phyloP scores from a whole-genome alignment of 164 flowering plant species.

The Buxus sempervirens region DNA sequence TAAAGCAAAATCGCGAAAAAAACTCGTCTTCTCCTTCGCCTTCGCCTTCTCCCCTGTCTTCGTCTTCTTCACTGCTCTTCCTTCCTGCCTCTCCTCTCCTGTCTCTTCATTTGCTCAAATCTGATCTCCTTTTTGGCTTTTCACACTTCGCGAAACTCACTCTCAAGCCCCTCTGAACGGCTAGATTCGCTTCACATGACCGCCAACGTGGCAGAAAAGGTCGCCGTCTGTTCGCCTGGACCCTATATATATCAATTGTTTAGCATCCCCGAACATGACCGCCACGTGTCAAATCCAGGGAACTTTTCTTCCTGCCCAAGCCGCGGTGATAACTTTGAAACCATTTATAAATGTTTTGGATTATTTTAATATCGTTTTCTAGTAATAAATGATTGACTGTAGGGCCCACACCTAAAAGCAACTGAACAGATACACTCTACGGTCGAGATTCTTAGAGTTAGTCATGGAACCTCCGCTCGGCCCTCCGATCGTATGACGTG shows the following conservation, averaged over 20 bases:
- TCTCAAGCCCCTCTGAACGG: constrained; percentile 38
- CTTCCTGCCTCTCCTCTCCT: constrained; percentile 12
- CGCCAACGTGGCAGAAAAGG: constrained; percentile 51
- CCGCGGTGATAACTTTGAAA: constrained; percentile 23
- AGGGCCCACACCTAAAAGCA: constrained; percentile 12
- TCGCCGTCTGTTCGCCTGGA: constrained; percentile 23
- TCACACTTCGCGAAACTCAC: constrained; percentile 39
- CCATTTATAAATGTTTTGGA: too few relatives aligned
- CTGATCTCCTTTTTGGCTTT: constrained; percentile 35
- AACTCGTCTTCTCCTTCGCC: not conserved
- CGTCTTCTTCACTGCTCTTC: too few relatives aligned
- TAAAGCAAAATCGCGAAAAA: constrained; percentile 4
- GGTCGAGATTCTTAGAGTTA: not conserved
- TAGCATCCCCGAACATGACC: not conserved
- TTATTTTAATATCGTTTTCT: not conserved
- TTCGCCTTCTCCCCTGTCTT: too few relatives aligned
- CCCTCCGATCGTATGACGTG: constrained; percentile 38
- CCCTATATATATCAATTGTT: not conserved
- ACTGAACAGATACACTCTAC: not conserved
- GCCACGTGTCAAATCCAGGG: constrained; percentile 43
- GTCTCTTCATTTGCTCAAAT: constrained; percentile 17
- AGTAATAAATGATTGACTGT: too few relatives aligned
- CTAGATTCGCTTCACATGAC: constrained; percentile 16
- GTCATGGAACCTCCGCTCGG: not conserved
- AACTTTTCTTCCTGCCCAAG: constrained; percentile 24